Evolutionary conservation across 352 stramenopile species (phyloP).

Genomic region (Phytophthora pistaciae): DNA sequence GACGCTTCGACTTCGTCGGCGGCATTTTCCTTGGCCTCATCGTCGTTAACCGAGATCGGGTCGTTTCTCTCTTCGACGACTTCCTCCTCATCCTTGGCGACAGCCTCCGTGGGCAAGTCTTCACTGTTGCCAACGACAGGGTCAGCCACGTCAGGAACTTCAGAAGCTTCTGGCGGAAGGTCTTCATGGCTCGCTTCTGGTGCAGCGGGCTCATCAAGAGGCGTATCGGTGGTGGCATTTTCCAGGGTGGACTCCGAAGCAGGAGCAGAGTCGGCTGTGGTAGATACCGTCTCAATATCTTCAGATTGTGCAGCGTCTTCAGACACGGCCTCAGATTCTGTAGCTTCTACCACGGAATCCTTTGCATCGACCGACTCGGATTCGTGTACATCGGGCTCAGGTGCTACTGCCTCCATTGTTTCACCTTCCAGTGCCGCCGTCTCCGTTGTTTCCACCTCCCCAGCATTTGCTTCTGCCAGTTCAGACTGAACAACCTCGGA

Average conservation of each 20-base stretch:
- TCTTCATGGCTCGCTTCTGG: constrained; percentile 6
- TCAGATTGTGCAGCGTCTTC: neutral
- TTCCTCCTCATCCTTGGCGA: neutral
- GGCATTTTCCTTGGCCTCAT: neutral
- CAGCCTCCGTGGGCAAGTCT: constrained; percentile 3
- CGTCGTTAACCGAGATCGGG: neutral
- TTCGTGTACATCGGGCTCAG: neutral
- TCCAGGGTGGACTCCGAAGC: constrained; percentile 4
- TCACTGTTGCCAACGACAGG: constrained; percentile 2
- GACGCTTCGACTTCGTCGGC: neutral
- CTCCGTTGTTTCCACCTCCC: neutral
- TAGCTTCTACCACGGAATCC: neutral
- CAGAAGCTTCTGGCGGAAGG: neutral
- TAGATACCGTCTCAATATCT: neutral
- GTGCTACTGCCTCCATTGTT: neutral
- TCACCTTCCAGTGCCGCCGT: neutral
- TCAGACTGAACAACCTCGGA: neutral
- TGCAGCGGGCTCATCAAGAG: neutral
- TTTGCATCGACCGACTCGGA: neutral
- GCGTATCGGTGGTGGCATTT: neutral
- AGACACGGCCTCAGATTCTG: neutral
- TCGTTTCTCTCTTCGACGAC: constrained; percentile 2
- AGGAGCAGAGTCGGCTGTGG: neutral
- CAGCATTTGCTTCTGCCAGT: neutral
- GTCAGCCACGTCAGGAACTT: neutral